Conservation (phyloP, 768 basidiomycete genomes). For the Suillus clintonianus region DNA sequence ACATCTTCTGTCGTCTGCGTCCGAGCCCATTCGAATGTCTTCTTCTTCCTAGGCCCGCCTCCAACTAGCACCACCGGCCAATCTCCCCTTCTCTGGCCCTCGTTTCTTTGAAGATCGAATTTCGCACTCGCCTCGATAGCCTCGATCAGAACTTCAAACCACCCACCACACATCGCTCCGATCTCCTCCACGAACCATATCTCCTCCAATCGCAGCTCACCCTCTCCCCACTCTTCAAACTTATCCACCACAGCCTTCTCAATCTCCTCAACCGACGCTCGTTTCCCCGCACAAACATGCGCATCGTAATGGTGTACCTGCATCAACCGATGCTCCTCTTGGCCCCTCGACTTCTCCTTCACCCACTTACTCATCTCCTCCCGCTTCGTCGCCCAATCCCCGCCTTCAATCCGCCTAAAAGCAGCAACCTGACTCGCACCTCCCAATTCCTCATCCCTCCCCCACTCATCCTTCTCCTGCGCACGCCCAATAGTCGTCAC, state of each 20-base stretch:
- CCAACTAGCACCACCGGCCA: constrained; percentile 35
- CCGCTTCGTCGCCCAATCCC: constrained; percentile 24
- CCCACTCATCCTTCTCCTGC: constrained; percentile 66
- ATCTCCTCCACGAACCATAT: constrained; percentile 48
- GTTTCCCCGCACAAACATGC: constrained; percentile 48
- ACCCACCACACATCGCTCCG: constrained; percentile 36
- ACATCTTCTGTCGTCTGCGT: background rate
- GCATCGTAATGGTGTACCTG: constrained; percentile 50
- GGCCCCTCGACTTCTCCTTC: constrained; percentile 3
- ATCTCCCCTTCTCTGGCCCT: constrained; percentile 18
- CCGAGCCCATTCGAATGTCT: constrained; percentile 7
- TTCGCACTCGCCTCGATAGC: constrained; percentile 22
- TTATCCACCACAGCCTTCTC: constrained; percentile 46
- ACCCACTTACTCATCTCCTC: constrained; percentile 32
- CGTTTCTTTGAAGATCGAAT: constrained; percentile 24
- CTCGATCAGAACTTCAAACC: constrained; percentile 28
- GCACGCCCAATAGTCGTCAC: constrained; percentile 60
- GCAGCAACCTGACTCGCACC: constrained; percentile 69
- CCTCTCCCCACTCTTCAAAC: constrained; percentile 57
- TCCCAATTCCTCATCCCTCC: constrained; percentile 62
- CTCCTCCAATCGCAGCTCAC: constrained; percentile 44
- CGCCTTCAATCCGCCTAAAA: constrained; percentile 53
- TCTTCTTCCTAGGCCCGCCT: constrained; percentile 12
- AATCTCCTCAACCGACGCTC: constrained; percentile 48
- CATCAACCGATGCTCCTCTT: constrained; percentile 46